phyloP scores from a whole-genome alignment of 768 basidiomycete species.

The Mycena sanguinolenta region DNA sequence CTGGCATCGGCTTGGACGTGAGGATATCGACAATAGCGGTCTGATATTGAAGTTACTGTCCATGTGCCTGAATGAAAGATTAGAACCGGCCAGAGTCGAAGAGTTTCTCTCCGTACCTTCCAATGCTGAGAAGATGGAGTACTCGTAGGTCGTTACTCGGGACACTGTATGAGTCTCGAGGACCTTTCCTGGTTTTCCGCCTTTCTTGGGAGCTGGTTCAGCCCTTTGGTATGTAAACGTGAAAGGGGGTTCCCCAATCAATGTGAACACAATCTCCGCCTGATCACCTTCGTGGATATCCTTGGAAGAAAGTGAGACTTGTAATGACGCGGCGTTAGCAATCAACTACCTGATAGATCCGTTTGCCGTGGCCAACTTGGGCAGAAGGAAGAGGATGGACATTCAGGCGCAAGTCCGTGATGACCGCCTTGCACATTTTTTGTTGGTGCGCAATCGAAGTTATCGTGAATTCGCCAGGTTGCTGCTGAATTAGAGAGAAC shows the following conservation, averaged over 20 bases:
- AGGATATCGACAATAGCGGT: conserved; percentile 92
- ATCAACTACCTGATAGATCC: conserved; percentile 69
- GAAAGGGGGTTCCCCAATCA: conserved; percentile 94
- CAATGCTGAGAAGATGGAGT: conserved; percentile 91
- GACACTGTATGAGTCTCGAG: conserved; percentile 94
- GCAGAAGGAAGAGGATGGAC: conserved; percentile 92
- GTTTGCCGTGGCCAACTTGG: conserved; percentile 88
- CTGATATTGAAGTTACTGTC: conserved; percentile 93
- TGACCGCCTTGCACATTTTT: conserved; percentile 88
- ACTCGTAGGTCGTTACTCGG: conserved; percentile 78
- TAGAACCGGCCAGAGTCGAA: conserved; percentile 3
- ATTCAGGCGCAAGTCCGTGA: conserved; percentile 78
- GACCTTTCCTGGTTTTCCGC: conserved; percentile 80
- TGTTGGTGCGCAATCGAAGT: conserved; percentile 93
- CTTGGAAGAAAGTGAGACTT: conserved; percentile 47
- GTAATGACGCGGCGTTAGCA: conserved; percentile 74
- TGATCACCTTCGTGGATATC: conserved; percentile 79
- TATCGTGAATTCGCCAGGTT: conserved; percentile 87
- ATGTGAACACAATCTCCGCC: conserved; percentile 92
- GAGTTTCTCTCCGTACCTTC: conserved; percentile 71
- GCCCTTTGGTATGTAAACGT: conserved; percentile 95
- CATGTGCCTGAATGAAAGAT: conserved; percentile 74
- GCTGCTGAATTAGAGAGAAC: conserved; percentile 87
- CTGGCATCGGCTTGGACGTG: conserved; percentile 69
- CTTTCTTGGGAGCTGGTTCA: conserved; percentile 77